Evolutionary conservation across 768 basidiomycete genomes (phyloP).

Genomic region (Leccinum broughii): DNA sequence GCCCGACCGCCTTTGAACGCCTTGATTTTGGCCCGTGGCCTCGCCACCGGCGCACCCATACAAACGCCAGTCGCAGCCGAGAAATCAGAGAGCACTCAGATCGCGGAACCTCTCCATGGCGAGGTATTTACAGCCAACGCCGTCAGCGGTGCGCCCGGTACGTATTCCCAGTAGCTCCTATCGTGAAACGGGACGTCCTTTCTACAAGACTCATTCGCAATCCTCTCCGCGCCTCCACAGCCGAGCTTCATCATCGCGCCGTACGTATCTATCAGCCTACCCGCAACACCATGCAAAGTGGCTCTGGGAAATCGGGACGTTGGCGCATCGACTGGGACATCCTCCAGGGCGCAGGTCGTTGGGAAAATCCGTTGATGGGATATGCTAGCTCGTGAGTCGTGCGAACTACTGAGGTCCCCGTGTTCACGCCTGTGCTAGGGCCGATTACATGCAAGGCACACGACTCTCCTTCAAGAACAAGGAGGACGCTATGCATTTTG

Average conservation of each 20-base stretch:
- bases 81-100: conserved; percentile 34
- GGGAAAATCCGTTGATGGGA: conserved; percentile 99
- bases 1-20: conserved; percentile 26
- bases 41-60: conserved; percentile 20
- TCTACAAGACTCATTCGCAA: neutral
- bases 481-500: conserved; percentile 92
- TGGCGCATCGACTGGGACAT: conserved; percentile 97
- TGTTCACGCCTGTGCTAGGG: conserved; percentile 44
- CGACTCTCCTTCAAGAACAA: conserved; percentile 79
- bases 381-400: conserved; percentile 88
- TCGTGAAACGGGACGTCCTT: neutral
- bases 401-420: neutral
- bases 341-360: conserved; percentile 84
- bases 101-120: conserved; percentile 45
- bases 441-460: conserved; percentile 95
- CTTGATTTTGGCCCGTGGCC: conserved; percentile 17
- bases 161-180: conserved; percentile 23
- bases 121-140: conserved; percentile 78
- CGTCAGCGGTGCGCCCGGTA: conserved; percentile 85
- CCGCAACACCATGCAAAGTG: conserved; percentile 94
- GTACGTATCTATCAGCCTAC: conserved; percentile 94
- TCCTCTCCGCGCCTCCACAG: conserved; percentile 38
- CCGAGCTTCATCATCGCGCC: conserved; percentile 78
- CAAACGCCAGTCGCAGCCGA: conserved; percentile 24
- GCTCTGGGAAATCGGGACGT: conserved; percentile 76